Evolutionary conservation across 148 eudicot species (phyloP), one percentile per base, ranked within the genome.

Genomic region (Euryodendron excelsum): DNA sequence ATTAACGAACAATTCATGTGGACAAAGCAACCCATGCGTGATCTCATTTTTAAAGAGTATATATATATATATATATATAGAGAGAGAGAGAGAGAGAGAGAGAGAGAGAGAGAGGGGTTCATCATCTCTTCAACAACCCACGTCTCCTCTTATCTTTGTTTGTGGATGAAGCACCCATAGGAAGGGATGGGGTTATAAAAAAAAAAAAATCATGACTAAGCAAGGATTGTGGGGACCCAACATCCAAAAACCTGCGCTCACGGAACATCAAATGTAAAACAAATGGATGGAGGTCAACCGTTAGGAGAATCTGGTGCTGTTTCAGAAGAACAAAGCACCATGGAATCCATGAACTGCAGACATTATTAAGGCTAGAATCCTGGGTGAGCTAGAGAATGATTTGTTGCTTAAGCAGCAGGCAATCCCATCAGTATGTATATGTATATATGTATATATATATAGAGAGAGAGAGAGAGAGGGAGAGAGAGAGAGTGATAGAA

Each of bases 251-350:
- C 1, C 20, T 30, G 23, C 3, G 33, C 15, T 64, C 41, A 64
- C 18, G 69, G 7, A 34, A 67, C 12, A 11, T 36, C 12, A 20
- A 37, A 1, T 12, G 11, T 4, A 36, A 65, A 69, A 3, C 23
- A 41, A 45, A 23, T 6, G 21, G 3, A 14, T 33, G 25, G 4
- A 39, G 27, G 84, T 75, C 84, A 84, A 75, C 82, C 27, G 68
- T 81, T 74, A 82, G 47, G 73, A 75, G 87, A 85, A 85, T 79
- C 37, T 78, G 76, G 82, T 76, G 61, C 20, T 27, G 59, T 66
- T 73, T 67, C 7, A 37, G 64, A 73, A 68, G 21, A 60, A 45
- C 52, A 69, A 27, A 25, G 30, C n/a, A 41, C 17, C 5, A 45
- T 41, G 30, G 30, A 69, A 44, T 69, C 18, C 14, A 69, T 20